Evolutionary conservation across 2,329 filamentous ascomycete genomes (phyloP).

Genomic region (Aspergillus viridinutans): DNA sequence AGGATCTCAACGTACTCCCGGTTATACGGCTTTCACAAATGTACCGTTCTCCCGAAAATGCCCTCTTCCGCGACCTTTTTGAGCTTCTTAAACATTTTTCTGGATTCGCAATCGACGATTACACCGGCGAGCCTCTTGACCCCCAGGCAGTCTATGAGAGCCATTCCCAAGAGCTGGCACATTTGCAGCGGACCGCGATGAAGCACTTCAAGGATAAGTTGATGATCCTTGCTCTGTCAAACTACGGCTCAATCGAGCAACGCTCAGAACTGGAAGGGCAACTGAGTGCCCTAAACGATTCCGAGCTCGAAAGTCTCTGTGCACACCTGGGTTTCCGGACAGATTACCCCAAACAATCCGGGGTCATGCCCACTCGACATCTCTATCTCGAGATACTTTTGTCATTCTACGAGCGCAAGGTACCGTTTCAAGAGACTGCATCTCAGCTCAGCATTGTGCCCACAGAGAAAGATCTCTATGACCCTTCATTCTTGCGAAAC

Average conservation of each 20-base stretch:
- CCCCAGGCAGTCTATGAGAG: constrained; percentile 70
- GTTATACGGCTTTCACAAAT: constrained; percentile 73
- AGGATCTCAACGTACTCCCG: constrained; percentile 78
- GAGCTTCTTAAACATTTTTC: constrained; percentile 81
- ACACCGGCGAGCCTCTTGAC: constrained; percentile 73
- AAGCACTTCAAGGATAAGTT: constrained; percentile 86
- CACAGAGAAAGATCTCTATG: constrained; percentile 76
- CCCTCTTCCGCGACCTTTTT: constrained; percentile 74
- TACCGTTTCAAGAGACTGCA: constrained; percentile 77
- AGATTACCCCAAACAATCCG: constrained; percentile 69
- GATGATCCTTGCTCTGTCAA: constrained; percentile 85
- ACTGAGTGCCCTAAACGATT: constrained; percentile 66
- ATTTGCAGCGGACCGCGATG: constrained; percentile 71
- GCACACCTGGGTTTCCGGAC: constrained; percentile 71
- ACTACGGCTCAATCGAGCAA: constrained; percentile 82
- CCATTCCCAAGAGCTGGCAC: constrained; percentile 73
- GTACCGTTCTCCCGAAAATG: constrained; percentile 69
- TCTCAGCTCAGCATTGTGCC: constrained; percentile 71
- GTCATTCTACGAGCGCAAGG: constrained; percentile 68
- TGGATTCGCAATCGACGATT: constrained; percentile 85
- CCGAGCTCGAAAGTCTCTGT: constrained; percentile 68
- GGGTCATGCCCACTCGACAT: constrained; percentile 57
- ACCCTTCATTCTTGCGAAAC: constrained; percentile 70
- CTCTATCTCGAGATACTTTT: constrained; percentile 63
- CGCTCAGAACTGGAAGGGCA: constrained; percentile 73